These are phyloP conservation scores for Lactifluus piperatus DNA, from an alignment of 768 basidiomycete genomes.

Conservation along the genomic window DNA sequence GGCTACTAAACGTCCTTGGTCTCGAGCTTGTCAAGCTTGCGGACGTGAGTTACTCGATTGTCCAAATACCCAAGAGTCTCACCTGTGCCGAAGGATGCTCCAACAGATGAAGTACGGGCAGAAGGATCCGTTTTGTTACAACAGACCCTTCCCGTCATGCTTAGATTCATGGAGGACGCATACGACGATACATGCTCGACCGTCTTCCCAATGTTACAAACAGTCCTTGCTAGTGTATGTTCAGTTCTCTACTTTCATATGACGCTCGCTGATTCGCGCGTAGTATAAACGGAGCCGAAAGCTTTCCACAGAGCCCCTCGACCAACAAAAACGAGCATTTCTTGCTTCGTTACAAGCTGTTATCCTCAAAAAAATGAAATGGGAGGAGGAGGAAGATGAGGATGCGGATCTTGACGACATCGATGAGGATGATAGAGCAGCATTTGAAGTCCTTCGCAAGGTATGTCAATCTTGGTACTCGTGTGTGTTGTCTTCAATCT, in stretches of 20 bases:
- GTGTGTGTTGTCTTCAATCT: neutral
- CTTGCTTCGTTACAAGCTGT: conserved; percentile 69
- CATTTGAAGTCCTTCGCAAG: conserved; percentile 82
- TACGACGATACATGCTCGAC: conserved; percentile 86
- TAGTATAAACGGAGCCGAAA: conserved; percentile 78
- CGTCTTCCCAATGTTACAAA: conserved; percentile 72
- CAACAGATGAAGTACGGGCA: conserved; percentile 47
- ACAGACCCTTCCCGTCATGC: conserved; percentile 68
- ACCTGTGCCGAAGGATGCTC: conserved; percentile 39
- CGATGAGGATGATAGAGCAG: conserved; percentile 80
- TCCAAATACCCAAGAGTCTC: conserved; percentile 2
- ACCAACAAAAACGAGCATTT: conserved; percentile 65
- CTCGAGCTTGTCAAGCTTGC: conserved; percentile 73
- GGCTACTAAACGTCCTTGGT: conserved; percentile 73
- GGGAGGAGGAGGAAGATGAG: conserved; percentile 72
- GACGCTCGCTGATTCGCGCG: neutral
- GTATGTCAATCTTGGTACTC: conserved; percentile 32
- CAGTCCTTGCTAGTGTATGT: conserved; percentile 66
- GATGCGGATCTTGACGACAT: conserved; percentile 71
- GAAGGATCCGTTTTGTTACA: conserved; percentile 58
- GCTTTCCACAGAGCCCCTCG: conserved; percentile 49
- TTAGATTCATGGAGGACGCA: conserved; percentile 84
- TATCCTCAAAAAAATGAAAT: conserved; percentile 82
- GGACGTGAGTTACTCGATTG: conserved; percentile 46
- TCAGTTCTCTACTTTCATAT: neutral